A percentile compares a stretch with the other conserved stretches of the same genome.
These are phyloP conservation scores for Neurospora sp. DNA, from an alignment of 495 filamentous ascomycete species.

Conservation along the genomic window DNA sequence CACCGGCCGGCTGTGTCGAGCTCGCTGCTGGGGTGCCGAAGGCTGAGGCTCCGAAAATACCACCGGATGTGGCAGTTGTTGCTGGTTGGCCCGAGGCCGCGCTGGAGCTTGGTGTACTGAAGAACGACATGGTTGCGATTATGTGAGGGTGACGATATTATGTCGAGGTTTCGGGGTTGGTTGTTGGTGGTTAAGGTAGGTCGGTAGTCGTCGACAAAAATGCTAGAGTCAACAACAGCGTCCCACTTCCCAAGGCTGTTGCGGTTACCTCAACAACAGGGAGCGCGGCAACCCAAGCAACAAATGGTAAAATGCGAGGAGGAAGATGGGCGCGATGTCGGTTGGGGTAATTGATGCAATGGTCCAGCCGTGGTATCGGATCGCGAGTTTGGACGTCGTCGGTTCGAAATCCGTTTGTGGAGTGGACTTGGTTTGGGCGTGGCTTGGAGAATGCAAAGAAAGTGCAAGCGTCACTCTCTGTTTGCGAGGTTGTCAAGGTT, in stretches of 20 bases:
- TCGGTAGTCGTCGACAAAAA: not conserved
- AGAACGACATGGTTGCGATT: slow-evolving; percentile 23
- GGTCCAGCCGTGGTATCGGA: not conserved
- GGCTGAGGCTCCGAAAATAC: slow-evolving; percentile 25
- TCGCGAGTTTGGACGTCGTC: not conserved
- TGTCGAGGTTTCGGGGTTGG: not conserved
- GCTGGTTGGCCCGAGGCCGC: slow-evolving; percentile 26
- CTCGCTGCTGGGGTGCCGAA: slow-evolving; percentile 25
- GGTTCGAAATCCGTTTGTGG: not conserved
- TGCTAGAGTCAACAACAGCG: not conserved
- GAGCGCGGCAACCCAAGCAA: not conserved
- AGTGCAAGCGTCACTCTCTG: not conserved
- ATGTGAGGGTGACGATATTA: not conserved
- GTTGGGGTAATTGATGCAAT: not conserved
- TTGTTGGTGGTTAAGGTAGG: not conserved
- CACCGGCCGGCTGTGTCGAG: slow-evolving; percentile 21
- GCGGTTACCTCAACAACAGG: not conserved
- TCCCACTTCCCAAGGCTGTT: not conserved
- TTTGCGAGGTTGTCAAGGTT: not conserved
- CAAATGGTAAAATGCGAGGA: not conserved
- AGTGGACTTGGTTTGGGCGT: not conserved
- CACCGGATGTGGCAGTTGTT: slow-evolving; percentile 30
- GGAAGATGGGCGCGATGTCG: not conserved
- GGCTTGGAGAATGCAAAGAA: not conserved
- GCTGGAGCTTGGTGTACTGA: slow-evolving; percentile 28